Evolutionary conservation across 2,329 filamentous ascomycete species (phyloP).

Genomic region (Colletotrichum gigasporum): DNA sequence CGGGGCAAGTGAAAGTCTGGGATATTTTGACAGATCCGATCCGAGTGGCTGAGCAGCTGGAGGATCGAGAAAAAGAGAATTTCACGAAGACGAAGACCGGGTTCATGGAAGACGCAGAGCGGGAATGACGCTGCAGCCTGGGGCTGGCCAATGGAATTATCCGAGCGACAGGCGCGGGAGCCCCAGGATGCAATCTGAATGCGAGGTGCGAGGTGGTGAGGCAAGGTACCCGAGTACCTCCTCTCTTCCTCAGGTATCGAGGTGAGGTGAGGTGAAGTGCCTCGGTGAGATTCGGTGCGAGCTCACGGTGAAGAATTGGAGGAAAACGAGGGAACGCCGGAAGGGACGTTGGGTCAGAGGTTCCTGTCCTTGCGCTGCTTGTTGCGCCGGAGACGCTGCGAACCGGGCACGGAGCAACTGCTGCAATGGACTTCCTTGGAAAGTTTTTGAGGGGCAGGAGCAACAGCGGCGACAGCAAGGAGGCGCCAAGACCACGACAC

Average conservation of each 20-base stretch:
- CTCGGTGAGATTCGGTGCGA: not conserved
- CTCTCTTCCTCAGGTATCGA: no score
- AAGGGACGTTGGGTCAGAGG: not conserved
- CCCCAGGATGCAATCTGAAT: no score
- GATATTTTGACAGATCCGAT: not conserved
- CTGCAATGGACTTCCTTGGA: no score
- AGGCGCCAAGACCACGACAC: slow-evolving; percentile 1
- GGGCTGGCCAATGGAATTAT: slow-evolving; percentile 12
- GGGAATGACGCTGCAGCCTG: not conserved
- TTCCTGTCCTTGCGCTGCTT: not conserved
- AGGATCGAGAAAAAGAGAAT: not conserved
- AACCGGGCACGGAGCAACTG: no score
- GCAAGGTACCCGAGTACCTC: no score
- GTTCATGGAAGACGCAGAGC: slow-evolving; percentile 22
- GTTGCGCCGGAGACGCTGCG: no score
- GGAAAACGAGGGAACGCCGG: not conserved
- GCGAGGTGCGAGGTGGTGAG: no score
- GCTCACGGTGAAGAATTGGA: not conserved
- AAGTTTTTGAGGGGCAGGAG: not conserved
- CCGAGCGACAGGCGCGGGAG: not conserved
- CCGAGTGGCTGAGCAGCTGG: slow-evolving; percentile 10
- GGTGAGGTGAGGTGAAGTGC: not conserved
- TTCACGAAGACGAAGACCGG: not conserved
- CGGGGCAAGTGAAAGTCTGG: not conserved
- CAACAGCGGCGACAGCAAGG: slow-evolving; percentile 6